phyloP scores from a whole-genome alignment of 495 filamentous ascomycete genomes.

The Aspergillus carlsbadensis region DNA sequence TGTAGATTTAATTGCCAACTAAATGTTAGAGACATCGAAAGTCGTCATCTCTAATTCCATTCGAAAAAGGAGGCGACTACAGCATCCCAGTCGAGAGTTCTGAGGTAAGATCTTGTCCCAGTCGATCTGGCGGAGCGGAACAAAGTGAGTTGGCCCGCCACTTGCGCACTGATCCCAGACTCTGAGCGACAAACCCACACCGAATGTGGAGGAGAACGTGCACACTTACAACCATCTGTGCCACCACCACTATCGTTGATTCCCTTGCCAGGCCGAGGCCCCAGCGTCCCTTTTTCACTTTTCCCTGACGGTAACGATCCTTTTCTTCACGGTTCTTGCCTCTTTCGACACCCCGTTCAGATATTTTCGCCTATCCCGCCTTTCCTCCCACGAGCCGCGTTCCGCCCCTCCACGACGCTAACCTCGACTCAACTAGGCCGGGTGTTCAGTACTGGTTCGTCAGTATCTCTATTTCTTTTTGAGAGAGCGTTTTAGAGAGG shows the following conservation, averaged over 20 bases:
- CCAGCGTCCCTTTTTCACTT: not conserved
- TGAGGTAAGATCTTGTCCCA: too few species aligned
- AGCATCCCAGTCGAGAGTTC: too few species aligned
- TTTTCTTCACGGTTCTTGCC: not conserved
- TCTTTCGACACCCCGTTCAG: not conserved
- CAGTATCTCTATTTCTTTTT: conserved; percentile 14
- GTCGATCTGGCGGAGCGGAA: conserved; percentile 20
- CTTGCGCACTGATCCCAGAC: conserved; percentile 4
- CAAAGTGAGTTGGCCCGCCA: conserved; percentile 20
- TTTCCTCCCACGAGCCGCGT: not conserved
- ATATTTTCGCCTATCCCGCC: not conserved
- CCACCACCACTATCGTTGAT: conserved; percentile 7
- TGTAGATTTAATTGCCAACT: too few species aligned
- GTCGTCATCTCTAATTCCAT: too few species aligned
- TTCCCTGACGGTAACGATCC: not conserved
- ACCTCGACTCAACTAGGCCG: conserved; percentile 9
- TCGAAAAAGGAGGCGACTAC: too few species aligned
- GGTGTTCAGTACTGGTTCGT: not conserved
- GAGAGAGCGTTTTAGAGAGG: conserved; percentile 19
- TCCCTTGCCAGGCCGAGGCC: not conserved
- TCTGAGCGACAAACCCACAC: conserved; percentile 19
- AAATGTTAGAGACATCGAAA: too few species aligned
- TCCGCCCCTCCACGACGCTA: conserved; percentile 9
- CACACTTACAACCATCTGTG: conserved; percentile 14
- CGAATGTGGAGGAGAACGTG: conserved; percentile 24